A percentile compares a stretch with the other conserved stretches of the same genome.
Evolutionary conservation across 345 rosid genomes (phyloP).

Genomic region (Erysimum cheiranthoides): DNA sequence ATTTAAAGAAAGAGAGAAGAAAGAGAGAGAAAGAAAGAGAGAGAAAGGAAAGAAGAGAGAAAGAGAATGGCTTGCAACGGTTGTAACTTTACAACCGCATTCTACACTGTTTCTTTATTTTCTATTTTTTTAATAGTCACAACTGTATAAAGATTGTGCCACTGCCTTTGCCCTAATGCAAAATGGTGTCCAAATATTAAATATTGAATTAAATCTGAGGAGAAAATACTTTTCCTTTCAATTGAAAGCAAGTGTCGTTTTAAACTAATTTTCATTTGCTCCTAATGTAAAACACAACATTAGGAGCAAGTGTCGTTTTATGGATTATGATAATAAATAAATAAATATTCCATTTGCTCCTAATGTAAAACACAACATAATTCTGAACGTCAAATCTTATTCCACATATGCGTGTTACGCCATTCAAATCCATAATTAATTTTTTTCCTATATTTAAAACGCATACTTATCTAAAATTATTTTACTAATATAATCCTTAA

Average conservation of each 20-base stretch:
- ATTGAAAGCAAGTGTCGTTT: conserved; percentile 1
- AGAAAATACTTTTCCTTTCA: not conserved
- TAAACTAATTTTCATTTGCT: not conserved
- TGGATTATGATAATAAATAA: not conserved
- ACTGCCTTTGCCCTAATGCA: too few relatives aligned
- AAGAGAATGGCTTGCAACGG: too few relatives aligned
- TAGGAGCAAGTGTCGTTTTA: not conserved
- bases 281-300: too few relatives aligned
- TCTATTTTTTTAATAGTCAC: too few relatives aligned
- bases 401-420: not conserved
- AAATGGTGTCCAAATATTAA: conserved; percentile 14
- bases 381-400: not conserved
- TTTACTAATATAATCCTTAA: not conserved
- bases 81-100: too few relatives aligned
- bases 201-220: not conserved
- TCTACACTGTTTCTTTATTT: too few relatives aligned
- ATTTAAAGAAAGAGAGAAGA: too few relatives aligned
- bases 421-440: not conserved
- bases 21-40: too few relatives aligned
- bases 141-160: too few relatives aligned
- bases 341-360: not conserved
- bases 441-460: not conserved
- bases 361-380: not conserved
- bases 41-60: too few relatives aligned
- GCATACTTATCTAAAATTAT: too few relatives aligned